Base-by-base conservation (phyloP, 306 rosid species). In the Dalbergia cochinchinensis region DNA sequence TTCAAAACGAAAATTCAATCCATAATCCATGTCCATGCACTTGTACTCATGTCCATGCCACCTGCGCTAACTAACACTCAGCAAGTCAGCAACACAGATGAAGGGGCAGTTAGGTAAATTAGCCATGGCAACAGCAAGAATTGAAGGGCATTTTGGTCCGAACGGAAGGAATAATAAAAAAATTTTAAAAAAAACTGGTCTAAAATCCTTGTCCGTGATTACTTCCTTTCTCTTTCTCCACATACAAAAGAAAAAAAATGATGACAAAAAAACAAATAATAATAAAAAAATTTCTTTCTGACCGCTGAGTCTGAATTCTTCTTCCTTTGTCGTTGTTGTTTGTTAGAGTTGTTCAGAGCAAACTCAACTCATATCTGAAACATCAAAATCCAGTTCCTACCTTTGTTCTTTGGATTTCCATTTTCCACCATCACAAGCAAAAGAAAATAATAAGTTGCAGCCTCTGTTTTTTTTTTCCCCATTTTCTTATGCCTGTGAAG, bases 91-190 rank as follows among this genome's bases (percentile, higher is more conserved):
- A 42, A 48, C 14, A 54, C 20, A 14, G 7, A 37, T 16, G 1
- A 8, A 8, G 51, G 78, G 55, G 14, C 11, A 5, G 48, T 18
- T 1, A 3, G 48, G 71, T 34, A 37, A 65, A 48, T 18, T 50
- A 22, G 16, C 0, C 3, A 16, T 15, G 34, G 0, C 39, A 45
- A 9, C 79, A 15, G 55, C 51, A 15, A 39, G 34, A 58, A 42
- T 55, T 1, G 18, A 64, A 16, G 91, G 89, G 83, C 55, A 87
- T 37, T 79, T 73, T 63, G 55, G 91, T 81, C 84, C 73, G 42
- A 19, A n/a, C 16, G 7, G 58, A 20, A 20, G 22, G 22, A 20
- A n/a, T n/a, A n/a, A n/a, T n/a, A 20, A 20, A 20, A 20, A 47
- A 6, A 44, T n/a, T n/a, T n/a, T n/a, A 10, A 44, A 54, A 73